Evolutionary conservation across 768 basidiomycete species (phyloP), one percentile per base, ranked within the genome.

Genomic region (Russula emetica): DNA sequence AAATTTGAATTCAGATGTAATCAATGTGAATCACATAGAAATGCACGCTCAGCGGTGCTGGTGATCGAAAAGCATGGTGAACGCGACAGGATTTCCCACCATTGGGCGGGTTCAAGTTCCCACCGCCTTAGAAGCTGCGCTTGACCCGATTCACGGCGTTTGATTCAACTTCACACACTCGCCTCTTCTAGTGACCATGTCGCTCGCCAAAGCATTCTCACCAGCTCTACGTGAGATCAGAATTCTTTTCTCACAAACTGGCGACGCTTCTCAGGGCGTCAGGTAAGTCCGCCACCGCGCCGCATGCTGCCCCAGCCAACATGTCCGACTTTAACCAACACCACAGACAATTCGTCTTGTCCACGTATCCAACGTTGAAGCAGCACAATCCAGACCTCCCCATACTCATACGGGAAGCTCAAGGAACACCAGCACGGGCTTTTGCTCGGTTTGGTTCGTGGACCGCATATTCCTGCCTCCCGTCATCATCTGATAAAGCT

Each of bases 331-430:
- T 24, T 64, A 11, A 34, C 10, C 22, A 11, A 5, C 45, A 93
- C 22, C 16, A 5, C 45, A 93, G 92, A 69, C 85, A 92, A 76
- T 94, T 92, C 76, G 83, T 94, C 70, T 74, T 85, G 49, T 80
- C 88, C 30, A 82, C 85, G 67, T 92, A 93, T 72, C 84, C 88
- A 5, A 69, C 78, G 58, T 83, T 92, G 71, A 92, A 93, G 77
- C 81, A 89, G 72, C 77, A 87, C 74, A 94, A 94, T 72, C 92
- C 91, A 44, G 86, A 94, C 76, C 77, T 94, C n/a, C 92, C 90
- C 20, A 81, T 92, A 42, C 74, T 93, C 69, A 88, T 93, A 70
- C 82, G 92, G 69, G 88, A 92, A 76, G 92, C 90, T 18, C 78
- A 77, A 58, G 88, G 85, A 42, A 91, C 89, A 9, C 90, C 89